Evolutionary conservation across 1,284 basidiomycete species (phyloP), one percentile per base, ranked within the genome.

Genomic region (Mycosarcoma maydis): DNA sequence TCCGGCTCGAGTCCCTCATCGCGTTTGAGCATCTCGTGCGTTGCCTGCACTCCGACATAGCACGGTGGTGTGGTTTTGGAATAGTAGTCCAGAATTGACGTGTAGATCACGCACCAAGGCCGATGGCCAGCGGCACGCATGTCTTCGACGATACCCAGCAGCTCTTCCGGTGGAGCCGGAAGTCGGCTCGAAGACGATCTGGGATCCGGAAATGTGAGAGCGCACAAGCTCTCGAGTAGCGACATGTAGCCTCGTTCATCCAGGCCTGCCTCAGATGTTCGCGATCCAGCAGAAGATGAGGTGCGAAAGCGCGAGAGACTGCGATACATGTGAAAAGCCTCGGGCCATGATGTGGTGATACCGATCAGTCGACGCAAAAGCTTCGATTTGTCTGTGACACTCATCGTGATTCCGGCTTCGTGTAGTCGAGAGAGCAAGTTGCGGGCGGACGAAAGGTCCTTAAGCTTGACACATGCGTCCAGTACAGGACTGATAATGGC

Each of bases 81-180:
- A 64, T 85, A 86, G 50, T 83, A 82, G 27, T 81, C 84, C 24
- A 97, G 84, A 46, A 95, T 84, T 47, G 88, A 86, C 16, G 89
- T 89, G 80, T 95, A 92, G 13, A 90, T 87, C 26, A 86, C 82
- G 0, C 86, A 81, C 0, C 87, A 86, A 19, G 90, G 85, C 1
- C 84, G 83, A 62, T 87, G 83, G 13, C 89, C 89, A 0, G 87
- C 86, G 3, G 83, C 80, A 10, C 88, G 88, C 92, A 97, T 94
- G 83, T 96, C 92, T 45, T 86, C 84, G 59, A 95, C 86, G 67
- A 97, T 90, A 48, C 87, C 85, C 80, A 93, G 88, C 76, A 92
- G 90, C 40, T 88, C 85, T 36, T 85, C 85, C 19, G 89, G 84
- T 4, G 89, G 86, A 1, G 89, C 86, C 7, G 86, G 80, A 37